A percentile compares a stretch with the other conserved stretches of the same genome.
Conservation (phyloP, 805 yeast species). For the Nakazawaea siamensis region DNA sequence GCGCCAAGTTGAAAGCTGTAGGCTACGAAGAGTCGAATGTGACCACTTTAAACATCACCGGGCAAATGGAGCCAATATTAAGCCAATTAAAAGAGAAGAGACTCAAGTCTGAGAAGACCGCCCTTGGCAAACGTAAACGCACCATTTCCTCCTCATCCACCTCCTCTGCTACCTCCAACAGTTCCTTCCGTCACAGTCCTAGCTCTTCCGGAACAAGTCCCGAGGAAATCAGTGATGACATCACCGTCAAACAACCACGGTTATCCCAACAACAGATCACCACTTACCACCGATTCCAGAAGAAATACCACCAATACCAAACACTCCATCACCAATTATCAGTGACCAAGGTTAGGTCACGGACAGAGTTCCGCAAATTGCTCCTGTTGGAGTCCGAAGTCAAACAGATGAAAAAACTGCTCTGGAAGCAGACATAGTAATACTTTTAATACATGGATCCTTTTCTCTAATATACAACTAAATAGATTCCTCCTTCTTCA, state of each 20-base stretch:
- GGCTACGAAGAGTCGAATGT: too few relatives aligned
- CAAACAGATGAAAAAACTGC: background rate
- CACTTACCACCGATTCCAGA: background rate
- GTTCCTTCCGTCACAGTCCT: too few relatives aligned
- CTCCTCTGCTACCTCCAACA: slow-evolving; percentile 7
- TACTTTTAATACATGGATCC: too few relatives aligned
- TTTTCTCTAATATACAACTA: background rate
- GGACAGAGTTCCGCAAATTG: slow-evolving; percentile 11
- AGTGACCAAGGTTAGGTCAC: slow-evolving; percentile 17
- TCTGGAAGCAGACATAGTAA: too few relatives aligned
- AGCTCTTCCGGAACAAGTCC: background rate
- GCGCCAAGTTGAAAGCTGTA: too few relatives aligned
- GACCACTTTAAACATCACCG: too few relatives aligned
- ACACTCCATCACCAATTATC: background rate
- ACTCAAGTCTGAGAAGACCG: background rate
- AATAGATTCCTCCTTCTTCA: slow-evolving; percentile 2
- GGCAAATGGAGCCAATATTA: too few relatives aligned
- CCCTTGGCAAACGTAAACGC: slow-evolving; percentile 1
- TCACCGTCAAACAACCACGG: slow-evolving; percentile 1
- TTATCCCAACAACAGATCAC: background rate
- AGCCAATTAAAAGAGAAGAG: too few relatives aligned
- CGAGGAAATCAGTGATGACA: background rate
- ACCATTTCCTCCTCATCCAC: slow-evolving; percentile 8
- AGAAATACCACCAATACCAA: background rate
- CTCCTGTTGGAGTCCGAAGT: slow-evolving; percentile 8